Percentiles rank a stretch among this genome's conserved stretches.
phyloP scores from a whole-genome alignment of 352 stramenopile species.

The Phytophthora pluvialis region DNA sequence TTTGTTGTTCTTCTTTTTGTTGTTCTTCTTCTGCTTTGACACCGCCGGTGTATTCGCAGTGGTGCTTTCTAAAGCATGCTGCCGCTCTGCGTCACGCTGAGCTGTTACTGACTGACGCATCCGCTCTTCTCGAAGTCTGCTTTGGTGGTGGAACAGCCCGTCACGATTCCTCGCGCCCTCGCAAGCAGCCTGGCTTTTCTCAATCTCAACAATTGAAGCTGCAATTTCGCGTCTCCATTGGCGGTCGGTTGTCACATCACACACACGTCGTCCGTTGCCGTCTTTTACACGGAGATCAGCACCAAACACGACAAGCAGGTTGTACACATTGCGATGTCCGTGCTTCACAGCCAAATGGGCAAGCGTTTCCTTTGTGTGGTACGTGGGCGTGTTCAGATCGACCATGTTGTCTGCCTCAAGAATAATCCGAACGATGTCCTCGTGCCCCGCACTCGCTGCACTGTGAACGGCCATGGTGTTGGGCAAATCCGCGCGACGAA shows the following conservation, averaged over 20 bases:
- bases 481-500: neutral
- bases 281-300: neutral
- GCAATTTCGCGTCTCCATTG: too few species aligned
- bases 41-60: neutral
- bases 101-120: neutral
- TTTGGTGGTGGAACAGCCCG: neutral
- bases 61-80: neutral
- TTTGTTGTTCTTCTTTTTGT: neutral
- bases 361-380: too few species aligned
- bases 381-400: too few species aligned
- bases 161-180: neutral
- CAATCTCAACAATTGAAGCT: neutral
- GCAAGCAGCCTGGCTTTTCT: constrained; percentile 7
- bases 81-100: neutral
- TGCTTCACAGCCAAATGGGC: too few species aligned
- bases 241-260: too few species aligned
- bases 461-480: constrained; percentile 37
- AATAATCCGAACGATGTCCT: constrained; percentile 31
- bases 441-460: constrained; percentile 22
- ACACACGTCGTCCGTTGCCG: too few species aligned
- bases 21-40: neutral
- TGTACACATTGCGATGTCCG: too few species aligned
- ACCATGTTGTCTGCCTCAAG: constrained; percentile 18
- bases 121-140: neutral
- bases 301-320: too few species aligned